Base-by-base conservation (phyloP, 2,329 filamentous ascomycete genomes). In the Diplodia intermedia region DNA sequence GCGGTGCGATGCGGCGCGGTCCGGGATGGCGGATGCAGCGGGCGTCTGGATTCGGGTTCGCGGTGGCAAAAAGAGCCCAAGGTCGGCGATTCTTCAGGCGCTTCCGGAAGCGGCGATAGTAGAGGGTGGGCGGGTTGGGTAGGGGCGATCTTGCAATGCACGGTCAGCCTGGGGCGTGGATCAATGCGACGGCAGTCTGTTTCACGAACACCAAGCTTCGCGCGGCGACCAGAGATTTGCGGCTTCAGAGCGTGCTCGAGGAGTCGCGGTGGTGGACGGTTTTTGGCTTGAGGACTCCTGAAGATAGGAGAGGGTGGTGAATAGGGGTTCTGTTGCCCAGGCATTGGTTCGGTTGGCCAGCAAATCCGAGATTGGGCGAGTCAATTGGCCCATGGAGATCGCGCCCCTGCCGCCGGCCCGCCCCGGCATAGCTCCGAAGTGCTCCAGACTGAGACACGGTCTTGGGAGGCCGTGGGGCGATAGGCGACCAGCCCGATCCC, bases 291-390 rank as follows among this genome's bases (percentile, higher is more conserved):
- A 36, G 26, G 31, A 20, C 26, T 63, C 31, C 43, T 38, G 60
- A 63, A 52, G 60, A 63, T 33, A 63, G 60, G 60, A 63, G 60
- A 63, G 26, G 60, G 52, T 52, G 60, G 47, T 29, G 33, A 63
- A 63, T 63, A 63, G 60, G 60, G 60, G 60, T 23, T 63, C 31
- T 26, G 60, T 4, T 38, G 60, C 40, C 33, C 33, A 52, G 31
- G 60, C 60, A 63, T 63, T 63, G 60, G 60, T 52, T 63, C 60
- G 60, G 60, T 63, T 63, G 60, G 31, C 31, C 43, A 52, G 31
- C 60, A 52, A 63, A 63, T 63, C 60, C 60, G 60, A 62, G 29
- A 62, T 62, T 62, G 57, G 47, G 57, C 57, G 57, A 53, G 60
- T 63, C 47, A 63, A 63, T 26, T 52, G 60, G 60, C 6, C 14